A percentile compares a stretch with the other conserved stretches of the same genome.
Conservation (phyloP, 192 early-diverging fungal species). For the Geranomyces michiganensis region DNA sequence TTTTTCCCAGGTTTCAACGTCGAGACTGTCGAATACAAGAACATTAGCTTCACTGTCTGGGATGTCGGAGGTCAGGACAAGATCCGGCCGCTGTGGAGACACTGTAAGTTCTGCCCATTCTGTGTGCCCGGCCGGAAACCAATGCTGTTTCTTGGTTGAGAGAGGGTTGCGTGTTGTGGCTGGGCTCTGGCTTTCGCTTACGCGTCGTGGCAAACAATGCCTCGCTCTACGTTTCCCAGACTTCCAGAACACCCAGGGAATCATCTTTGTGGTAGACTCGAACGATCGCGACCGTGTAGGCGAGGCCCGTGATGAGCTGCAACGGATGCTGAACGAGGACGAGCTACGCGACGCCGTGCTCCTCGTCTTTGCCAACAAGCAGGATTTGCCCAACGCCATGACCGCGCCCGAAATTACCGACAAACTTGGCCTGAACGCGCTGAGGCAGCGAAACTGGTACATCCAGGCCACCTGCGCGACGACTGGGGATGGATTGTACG, state of each 20-base stretch:
- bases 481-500: constrained; percentile 93
- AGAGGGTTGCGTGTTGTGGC: too few relatives aligned
- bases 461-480: constrained; percentile 94
- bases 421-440: constrained; percentile 83
- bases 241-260: constrained; percentile 95
- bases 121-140: too few relatives aligned
- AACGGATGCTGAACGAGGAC: constrained; percentile 95
- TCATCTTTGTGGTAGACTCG: constrained; percentile 97
- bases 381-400: constrained; percentile 96
- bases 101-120: constrained; percentile 66
- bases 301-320: constrained; percentile 93
- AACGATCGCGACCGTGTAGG: constrained; percentile 93
- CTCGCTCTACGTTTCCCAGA: constrained; percentile 51
- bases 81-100: constrained; percentile 94
- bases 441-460: constrained; percentile 86
- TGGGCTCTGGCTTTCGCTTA: not conserved
- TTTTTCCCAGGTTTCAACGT: constrained; percentile 82
- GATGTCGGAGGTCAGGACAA: constrained; percentile 98
- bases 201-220: not conserved
- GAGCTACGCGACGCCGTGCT: constrained; percentile 90
- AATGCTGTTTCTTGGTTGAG: too few relatives aligned
- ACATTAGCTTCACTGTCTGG: constrained; percentile 95
- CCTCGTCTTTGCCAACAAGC: constrained; percentile 96
- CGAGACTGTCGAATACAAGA: constrained; percentile 95
- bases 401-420: constrained; percentile 88